Base-by-base conservation (phyloP, 371 early-diverging fungal species). In the Mucor saturninus region DNA sequence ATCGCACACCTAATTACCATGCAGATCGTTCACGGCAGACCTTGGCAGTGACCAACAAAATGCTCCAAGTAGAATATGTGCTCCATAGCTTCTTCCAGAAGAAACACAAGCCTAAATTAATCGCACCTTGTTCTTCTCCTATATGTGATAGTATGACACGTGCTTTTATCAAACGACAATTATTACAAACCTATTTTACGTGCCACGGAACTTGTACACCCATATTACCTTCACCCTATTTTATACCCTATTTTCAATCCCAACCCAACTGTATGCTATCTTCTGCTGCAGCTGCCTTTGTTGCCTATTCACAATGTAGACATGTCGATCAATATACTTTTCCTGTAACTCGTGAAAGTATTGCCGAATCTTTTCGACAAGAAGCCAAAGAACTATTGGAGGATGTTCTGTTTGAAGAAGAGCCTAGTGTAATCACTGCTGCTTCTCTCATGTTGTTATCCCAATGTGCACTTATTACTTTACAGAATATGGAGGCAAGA, bases 391-490 rank as follows among this genome's bases (percentile, higher is more conserved):
- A 48, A 1, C 2, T 63, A 21, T 54, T 80, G 7, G 57, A 71
- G 42, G 74, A 77, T 21, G 63, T 56, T 0, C 39, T 80, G 29
- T 77, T 80, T 58, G 79, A 76, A 4, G 48, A 72, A n/a, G 71
- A 68, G 4, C 76, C 76, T 0, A 62, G 53, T 15, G 35, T 80
- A 5, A 68, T 74, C 13, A 67, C 54, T 30, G 59, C 69, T 13
- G 62, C 50, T 0, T 48, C 81, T 0, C 45, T 80, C 32, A 56
- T 68, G 59, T 32, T 71, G 14, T 30, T 77, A 6, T 50, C 71
- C 6, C 72, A 74, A 32, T 53, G 59, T 8, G 63, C 73, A 0
- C 28, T 80, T 30, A 62, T 77, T 0, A 52, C 58, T 2, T 48
- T 74, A 15, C 59, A 69, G 13, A 76, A 67, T 29, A 61, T 56